Evolutionary conservation across 768 basidiomycete genomes (phyloP).

Genomic region (Trametes punicea): DNA sequence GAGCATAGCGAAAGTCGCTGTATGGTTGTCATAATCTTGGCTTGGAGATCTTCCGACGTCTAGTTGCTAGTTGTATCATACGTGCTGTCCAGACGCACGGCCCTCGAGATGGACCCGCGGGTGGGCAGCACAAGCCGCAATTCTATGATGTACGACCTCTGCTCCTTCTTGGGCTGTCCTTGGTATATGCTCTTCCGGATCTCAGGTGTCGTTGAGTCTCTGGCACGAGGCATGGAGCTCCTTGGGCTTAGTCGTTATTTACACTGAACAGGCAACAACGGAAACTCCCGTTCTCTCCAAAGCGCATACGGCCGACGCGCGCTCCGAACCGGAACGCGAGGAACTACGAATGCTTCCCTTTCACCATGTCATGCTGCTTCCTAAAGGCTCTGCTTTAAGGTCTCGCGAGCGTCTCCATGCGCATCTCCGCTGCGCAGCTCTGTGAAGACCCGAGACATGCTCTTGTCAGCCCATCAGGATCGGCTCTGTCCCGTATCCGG

Average conservation of each 20-base stretch:
- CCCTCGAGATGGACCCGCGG: constrained; percentile 8
- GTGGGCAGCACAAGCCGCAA: background rate
- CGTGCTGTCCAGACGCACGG: constrained; percentile 4
- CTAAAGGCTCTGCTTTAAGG: too few species aligned
- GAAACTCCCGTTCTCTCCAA: too few species aligned
- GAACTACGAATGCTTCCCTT: background rate
- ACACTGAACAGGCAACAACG: too few species aligned
- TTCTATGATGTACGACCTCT: background rate
- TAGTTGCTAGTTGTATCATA: background rate
- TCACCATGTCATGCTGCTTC: background rate
- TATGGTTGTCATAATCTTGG: background rate
- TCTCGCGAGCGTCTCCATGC: too few species aligned
- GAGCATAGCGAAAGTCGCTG: background rate
- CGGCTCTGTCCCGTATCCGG: too few species aligned
- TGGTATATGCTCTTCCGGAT: background rate
- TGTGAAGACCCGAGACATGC: too few species aligned
- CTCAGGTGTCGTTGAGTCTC: too few species aligned
- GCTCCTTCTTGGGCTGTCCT: background rate
- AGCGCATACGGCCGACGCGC: background rate
- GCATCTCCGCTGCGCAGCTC: too few species aligned
- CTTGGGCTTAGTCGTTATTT: too few species aligned
- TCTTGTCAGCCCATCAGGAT: too few species aligned
- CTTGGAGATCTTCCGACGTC: background rate
- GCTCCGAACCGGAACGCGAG: background rate
- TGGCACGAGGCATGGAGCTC: too few species aligned